Conservation (phyloP, 2,329 filamentous ascomycete genomes). For the Fusarium camptoceras region DNA sequence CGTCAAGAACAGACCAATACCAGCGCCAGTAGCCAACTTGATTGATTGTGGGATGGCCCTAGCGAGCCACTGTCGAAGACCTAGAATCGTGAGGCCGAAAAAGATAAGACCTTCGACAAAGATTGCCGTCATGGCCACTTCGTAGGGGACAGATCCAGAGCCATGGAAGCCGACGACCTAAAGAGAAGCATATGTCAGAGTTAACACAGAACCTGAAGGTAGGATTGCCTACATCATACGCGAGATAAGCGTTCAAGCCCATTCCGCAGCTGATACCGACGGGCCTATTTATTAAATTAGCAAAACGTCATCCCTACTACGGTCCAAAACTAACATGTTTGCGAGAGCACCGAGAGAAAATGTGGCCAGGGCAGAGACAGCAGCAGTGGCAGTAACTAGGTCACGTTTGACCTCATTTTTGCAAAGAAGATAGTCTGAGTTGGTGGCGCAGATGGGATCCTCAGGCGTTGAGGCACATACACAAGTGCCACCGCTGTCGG, state of each 20-base stretch:
- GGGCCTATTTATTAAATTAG: no score
- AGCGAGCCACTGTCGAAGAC: slow-evolving; percentile 89
- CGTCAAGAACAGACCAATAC: slow-evolving; percentile 85
- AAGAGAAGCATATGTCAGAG: no score
- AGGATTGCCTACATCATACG: no score
- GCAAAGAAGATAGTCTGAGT: slow-evolving; percentile 78
- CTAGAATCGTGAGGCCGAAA: slow-evolving; percentile 80
- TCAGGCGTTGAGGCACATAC: slow-evolving; percentile 71
- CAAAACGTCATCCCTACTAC: no score
- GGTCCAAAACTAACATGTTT: no score
- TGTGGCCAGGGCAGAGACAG: slow-evolving; percentile 80
- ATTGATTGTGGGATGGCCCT: slow-evolving; percentile 85
- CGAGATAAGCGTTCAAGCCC: slow-evolving; percentile 88
- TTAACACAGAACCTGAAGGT: no score
- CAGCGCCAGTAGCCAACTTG: slow-evolving; percentile 87
- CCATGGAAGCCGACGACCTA: slow-evolving; percentile 78
- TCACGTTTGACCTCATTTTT: slow-evolving; percentile 76
- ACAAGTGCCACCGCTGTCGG: slow-evolving; percentile 79
- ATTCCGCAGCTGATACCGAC: slow-evolving; percentile 58
- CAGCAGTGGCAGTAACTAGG: slow-evolving; percentile 85
- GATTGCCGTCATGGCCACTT: slow-evolving; percentile 83
- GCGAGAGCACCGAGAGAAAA: slow-evolving; percentile 87
- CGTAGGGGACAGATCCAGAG: slow-evolving; percentile 77
- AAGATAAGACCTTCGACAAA: slow-evolving; percentile 92
- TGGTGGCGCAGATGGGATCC: no score